Base-by-base conservation (phyloP, 192 early-diverging fungal species). In the Coemansia sp. region DNA sequence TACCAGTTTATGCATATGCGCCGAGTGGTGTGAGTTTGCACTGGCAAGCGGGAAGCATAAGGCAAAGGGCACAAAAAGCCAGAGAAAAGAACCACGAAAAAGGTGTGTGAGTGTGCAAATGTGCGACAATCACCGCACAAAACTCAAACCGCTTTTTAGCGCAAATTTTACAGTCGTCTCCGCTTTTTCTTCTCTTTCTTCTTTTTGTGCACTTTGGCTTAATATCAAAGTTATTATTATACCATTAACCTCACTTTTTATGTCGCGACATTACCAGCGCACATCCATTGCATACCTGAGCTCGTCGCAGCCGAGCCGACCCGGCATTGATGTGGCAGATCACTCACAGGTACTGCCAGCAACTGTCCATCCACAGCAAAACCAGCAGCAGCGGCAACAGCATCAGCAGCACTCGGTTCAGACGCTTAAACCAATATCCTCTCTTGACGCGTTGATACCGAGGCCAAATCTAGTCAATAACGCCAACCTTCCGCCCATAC, bases 211-310 rank as follows among this genome's bases (percentile, higher is more conserved):
- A 14, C 48, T 50, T 27, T 47, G 10, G 13, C 48, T 15, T 24
- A 14, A 25, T 30, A 30, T 50, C 25, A 4, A 30, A 21, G 45
- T 46, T 46, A 9, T 15, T 6, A 6, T 6, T 46, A 46, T 46
- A n/a, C n/a, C n/a, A n/a, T 27, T 13, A 17, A 37, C 27, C 24
- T 49, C 21, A 15, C 42, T 23, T 60, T 33, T 61, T 23, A 18
- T 45, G 47, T 38, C 59, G 18, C 57, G 55, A 46, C 48, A 41
- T 12, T 30, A 47, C 21, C 52, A 56, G 38, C 66, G 59, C 38
- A 53, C 69, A 17, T 71, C 69, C 14, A 71, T 71, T 61, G 62
- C 69, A 30, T 71, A 57, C 43, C 43, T 71, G n/a, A 71, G 27
- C 69, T 60, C 62, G 37, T 18, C 53, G 40, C 9, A 55, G 9